phyloP scores from a whole-genome alignment of 306 rosid species.

The Casuarina glauca region DNA sequence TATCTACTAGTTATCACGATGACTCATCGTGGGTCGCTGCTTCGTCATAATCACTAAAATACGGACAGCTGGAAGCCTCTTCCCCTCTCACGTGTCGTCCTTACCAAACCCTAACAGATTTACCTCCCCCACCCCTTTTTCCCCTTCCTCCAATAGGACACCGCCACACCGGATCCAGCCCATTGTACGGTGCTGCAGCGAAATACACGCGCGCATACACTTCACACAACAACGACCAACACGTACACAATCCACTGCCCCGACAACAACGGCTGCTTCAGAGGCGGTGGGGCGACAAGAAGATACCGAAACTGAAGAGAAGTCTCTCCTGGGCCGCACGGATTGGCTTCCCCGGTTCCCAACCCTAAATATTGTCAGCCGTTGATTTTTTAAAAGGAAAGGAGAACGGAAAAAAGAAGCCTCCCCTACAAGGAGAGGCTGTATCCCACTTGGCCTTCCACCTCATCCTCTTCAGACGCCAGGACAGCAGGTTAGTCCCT shows the following conservation, averaged over 20 bases:
- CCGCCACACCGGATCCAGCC: constrained; percentile 41
- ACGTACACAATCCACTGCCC: background rate
- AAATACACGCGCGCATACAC: constrained; percentile 7
- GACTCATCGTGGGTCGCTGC: constrained; percentile 55
- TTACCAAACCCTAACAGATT: constrained; percentile 38
- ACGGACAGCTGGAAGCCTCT: constrained; percentile 55
- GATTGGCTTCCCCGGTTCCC: constrained; percentile 12
- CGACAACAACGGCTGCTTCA: constrained; percentile 1
- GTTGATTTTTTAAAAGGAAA: constrained; percentile 24
- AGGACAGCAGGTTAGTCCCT: constrained; percentile 53
- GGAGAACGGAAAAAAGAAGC: background rate
- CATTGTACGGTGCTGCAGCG: background rate
- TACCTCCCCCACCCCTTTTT: background rate
- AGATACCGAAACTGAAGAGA: background rate
- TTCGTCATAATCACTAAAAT: constrained; percentile 53
- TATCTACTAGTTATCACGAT: constrained; percentile 54
- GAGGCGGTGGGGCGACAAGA: background rate
- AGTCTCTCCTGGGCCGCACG: constrained; percentile 7
- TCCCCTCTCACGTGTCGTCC: constrained; percentile 53
- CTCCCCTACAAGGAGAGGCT: constrained; percentile 8
- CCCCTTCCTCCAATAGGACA: constrained; percentile 18
- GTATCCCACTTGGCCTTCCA: constrained; percentile 75
- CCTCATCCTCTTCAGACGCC: constrained; percentile 58
- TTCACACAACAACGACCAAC: background rate
- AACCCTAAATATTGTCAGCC: constrained; percentile 31